A percentile compares a stretch with the other conserved stretches of the same genome.
Evolutionary conservation across 2,329 filamentous ascomycete genomes (phyloP).

Genomic region (Penicillium sp.): DNA sequence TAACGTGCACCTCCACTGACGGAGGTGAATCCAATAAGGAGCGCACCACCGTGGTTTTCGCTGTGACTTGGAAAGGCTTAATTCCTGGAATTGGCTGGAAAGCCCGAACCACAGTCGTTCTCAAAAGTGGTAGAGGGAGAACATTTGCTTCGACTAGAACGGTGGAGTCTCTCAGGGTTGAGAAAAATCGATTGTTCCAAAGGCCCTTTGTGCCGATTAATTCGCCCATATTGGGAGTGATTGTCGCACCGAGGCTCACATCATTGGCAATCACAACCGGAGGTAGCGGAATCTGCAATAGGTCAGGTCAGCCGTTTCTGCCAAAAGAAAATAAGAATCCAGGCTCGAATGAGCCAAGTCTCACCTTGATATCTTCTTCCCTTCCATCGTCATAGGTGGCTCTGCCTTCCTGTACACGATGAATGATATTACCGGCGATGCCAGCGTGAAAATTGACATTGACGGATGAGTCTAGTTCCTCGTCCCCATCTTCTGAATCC

Average conservation of each 20-base stretch:
- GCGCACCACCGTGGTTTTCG: slow-evolving; percentile 25
- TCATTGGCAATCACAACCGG: slow-evolving; percentile 22
- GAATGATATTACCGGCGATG: slow-evolving; percentile 27
- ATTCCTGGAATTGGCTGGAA: slow-evolving; percentile 29
- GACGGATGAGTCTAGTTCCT: slow-evolving; percentile 10
- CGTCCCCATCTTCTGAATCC: slow-evolving; percentile 5
- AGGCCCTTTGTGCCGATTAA: slow-evolving; percentile 24
- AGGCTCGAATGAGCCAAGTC: no score
- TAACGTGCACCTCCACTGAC: slow-evolving; percentile 26
- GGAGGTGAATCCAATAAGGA: slow-evolving; percentile 26
- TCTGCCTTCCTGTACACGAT: slow-evolving; percentile 16
- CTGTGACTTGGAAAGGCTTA: slow-evolving; percentile 28
- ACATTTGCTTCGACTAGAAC: slow-evolving; percentile 24
- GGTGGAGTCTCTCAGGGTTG: slow-evolving; percentile 28
- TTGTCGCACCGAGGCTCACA: slow-evolving; percentile 29
- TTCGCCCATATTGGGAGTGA: slow-evolving; percentile 26
- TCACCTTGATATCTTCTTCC: slow-evolving; percentile 24
- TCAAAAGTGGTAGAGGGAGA: slow-evolving; percentile 28
- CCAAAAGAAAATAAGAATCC: no score
- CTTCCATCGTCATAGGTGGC: slow-evolving; percentile 24
- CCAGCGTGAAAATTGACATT: slow-evolving; percentile 30
- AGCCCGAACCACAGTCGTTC: slow-evolving; percentile 25
- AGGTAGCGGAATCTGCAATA: slow-evolving; percentile 26
- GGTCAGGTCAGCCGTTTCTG: neutral
- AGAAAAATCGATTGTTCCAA: slow-evolving; percentile 24